A percentile compares a stretch with the other conserved stretches of the same genome.
phyloP scores from a whole-genome alignment of 1,284 basidiomycete genomes.

The Dichomitus squalens region DNA sequence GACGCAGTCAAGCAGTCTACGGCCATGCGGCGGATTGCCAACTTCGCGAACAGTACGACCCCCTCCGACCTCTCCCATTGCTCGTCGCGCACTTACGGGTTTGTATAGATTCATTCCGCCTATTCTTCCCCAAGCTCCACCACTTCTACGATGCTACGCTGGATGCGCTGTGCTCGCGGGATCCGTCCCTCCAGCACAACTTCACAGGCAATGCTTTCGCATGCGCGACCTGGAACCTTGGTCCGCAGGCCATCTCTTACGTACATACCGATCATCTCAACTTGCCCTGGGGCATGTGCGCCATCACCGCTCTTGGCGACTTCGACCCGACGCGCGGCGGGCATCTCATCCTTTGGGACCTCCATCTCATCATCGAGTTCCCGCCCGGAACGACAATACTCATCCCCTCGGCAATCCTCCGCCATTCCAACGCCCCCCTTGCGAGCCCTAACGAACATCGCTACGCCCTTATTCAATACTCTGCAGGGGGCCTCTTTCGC shows the following conservation, averaged over 20 bases:
- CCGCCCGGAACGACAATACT: conserved; percentile 27
- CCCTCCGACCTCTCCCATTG: no score
- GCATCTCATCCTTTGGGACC: conserved; percentile 30
- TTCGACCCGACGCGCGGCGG: conserved; percentile 29
- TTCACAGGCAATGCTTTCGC: conserved; percentile 20
- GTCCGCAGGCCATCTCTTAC: conserved; percentile 5
- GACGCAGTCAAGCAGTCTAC: no score
- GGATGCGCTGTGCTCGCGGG: neutral
- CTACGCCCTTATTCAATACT: conserved; percentile 29
- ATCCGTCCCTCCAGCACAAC: neutral
- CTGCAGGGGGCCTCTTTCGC: conserved; percentile 27
- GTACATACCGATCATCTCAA: conserved; percentile 27
- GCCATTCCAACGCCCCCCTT: conserved; percentile 31
- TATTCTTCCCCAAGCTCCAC: neutral
- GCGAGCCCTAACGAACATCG: conserved; percentile 17
- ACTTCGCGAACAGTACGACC: no score
- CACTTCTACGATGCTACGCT: neutral
- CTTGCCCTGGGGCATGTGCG: conserved; percentile 25
- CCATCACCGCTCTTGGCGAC: conserved; percentile 27
- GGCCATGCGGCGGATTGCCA: no score
- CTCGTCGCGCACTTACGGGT: no score
- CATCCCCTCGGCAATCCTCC: conserved; percentile 32
- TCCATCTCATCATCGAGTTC: conserved; percentile 28
- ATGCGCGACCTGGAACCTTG: conserved; percentile 26
- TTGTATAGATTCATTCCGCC: no score